phyloP scores from a whole-genome alignment of 345 rosid genomes.

The Ceriops zippeliana region DNA sequence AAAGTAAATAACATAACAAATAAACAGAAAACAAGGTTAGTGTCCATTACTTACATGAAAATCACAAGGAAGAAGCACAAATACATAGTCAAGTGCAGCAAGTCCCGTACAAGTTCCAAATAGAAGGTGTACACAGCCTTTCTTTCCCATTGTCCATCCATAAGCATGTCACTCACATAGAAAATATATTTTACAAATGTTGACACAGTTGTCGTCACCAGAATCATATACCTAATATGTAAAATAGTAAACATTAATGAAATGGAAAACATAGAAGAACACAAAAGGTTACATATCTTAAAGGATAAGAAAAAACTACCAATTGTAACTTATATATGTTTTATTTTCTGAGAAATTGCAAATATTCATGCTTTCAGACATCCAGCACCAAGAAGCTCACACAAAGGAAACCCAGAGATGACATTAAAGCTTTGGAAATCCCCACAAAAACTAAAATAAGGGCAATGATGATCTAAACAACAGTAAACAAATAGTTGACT shows the following conservation, averaged over 20 bases:
- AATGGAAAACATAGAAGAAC: not conserved
- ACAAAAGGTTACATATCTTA: not conserved
- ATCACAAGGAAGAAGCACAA: conserved; percentile 95
- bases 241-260: conserved; percentile 2
- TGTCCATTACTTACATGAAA: conserved; percentile 66
- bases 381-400: too few species aligned
- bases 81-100: conserved; percentile 94
- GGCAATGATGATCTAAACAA: too few species aligned
- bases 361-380: too few species aligned
- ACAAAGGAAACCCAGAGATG: too few species aligned
- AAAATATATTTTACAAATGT: conserved; percentile 79
- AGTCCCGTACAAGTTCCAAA: conserved; percentile 87
- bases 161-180: conserved; percentile 83
- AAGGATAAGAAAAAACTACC: too few species aligned
- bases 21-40: conserved; percentile 5
- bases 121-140: conserved; percentile 91
- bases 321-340: too few species aligned
- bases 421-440: too few species aligned
- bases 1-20: too few species aligned
- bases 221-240: conserved; percentile 77
- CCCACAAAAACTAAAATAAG: too few species aligned
- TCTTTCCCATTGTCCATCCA: conserved; percentile 98
- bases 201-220: conserved; percentile 84
- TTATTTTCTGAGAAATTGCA: too few species aligned
- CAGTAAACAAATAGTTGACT: too few species aligned